Conservation (phyloP, 1,139 yeast genomes). For the Debaryomyces subglobosus region DNA sequence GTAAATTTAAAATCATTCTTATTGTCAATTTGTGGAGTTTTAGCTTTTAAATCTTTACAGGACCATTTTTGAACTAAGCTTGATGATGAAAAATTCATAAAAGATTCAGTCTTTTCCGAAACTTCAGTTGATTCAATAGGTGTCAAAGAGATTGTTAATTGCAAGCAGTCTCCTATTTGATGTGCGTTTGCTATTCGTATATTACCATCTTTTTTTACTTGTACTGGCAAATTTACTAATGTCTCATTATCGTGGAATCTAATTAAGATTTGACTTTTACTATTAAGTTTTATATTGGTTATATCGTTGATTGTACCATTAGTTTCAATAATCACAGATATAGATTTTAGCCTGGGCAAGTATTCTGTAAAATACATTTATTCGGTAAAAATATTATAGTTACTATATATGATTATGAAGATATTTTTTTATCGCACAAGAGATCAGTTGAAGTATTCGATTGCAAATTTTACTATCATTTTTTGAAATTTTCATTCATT, state of each 20-base stretch:
- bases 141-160: constrained; percentile 4
- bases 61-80: constrained; percentile 38
- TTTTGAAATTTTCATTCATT: not conserved
- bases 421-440: not conserved
- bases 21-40: constrained; percentile 30
- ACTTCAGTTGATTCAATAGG: not conserved
- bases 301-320: constrained; percentile 16
- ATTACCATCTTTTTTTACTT: not conserved
- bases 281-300: constrained; percentile 2
- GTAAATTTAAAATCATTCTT: constrained; percentile 34
- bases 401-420: not conserved
- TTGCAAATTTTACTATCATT: not conserved
- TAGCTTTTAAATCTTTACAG: constrained; percentile 36
- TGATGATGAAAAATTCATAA: constrained; percentile 20
- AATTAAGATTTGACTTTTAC: constrained; percentile 3
- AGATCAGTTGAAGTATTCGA: not conserved
- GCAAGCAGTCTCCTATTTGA: constrained; percentile 6
- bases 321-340: constrained; percentile 33
- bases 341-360: constrained; percentile 39
- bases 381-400: not conserved
- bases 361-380: constrained; percentile 41
- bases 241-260: not conserved
- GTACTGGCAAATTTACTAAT: constrained; percentile 9
- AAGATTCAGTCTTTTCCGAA: constrained; percentile 17
- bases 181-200: constrained; percentile 9